Percentiles rank a stretch among this genome's conserved stretches.
phyloP scores from a whole-genome alignment of 2,329 filamentous ascomycete genomes.

The Epichloe coenophiala region DNA sequence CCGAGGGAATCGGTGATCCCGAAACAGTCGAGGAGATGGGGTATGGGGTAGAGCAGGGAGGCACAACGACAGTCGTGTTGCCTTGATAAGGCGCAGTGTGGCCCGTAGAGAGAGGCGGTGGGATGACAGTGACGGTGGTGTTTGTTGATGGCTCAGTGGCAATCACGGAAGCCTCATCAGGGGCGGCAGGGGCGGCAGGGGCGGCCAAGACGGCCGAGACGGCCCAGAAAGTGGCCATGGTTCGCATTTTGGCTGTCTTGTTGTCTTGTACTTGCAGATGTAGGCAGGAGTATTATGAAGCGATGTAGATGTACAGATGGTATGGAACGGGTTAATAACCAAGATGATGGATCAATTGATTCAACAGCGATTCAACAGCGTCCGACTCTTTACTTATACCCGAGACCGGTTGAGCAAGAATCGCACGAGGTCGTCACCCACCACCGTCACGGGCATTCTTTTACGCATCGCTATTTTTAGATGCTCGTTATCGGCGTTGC shows the following conservation, averaged over 20 bases:
- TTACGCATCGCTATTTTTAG: conserved; percentile 4
- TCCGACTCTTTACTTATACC: conserved; percentile 2
- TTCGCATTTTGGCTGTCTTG: conserved; percentile 8
- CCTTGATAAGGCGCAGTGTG: neutral
- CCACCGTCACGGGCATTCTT: neutral
- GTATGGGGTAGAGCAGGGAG: neutral
- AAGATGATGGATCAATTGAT: neutral
- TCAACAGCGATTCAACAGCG: neutral
- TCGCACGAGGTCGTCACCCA: neutral
- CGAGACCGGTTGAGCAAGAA: neutral
- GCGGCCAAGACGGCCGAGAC: conserved; percentile 1
- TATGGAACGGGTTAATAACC: neutral
- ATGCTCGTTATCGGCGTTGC: neutral
- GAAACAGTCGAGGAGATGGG: neutral
- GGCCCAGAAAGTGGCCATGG: conserved; percentile 6
- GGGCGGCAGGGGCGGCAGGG: neutral
- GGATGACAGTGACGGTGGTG: neutral
- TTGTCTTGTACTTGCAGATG: neutral
- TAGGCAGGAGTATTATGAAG: neutral
- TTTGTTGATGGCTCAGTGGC: neutral
- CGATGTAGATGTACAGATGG: neutral
- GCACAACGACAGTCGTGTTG: neutral
- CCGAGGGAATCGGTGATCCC: neutral
- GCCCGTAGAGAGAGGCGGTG: neutral
- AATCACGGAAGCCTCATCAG: neutral